Percentiles rank a stretch among this genome's conserved stretches.
Conservation (phyloP, 441 rosid species). For the Adansonia rubrostipa region DNA sequence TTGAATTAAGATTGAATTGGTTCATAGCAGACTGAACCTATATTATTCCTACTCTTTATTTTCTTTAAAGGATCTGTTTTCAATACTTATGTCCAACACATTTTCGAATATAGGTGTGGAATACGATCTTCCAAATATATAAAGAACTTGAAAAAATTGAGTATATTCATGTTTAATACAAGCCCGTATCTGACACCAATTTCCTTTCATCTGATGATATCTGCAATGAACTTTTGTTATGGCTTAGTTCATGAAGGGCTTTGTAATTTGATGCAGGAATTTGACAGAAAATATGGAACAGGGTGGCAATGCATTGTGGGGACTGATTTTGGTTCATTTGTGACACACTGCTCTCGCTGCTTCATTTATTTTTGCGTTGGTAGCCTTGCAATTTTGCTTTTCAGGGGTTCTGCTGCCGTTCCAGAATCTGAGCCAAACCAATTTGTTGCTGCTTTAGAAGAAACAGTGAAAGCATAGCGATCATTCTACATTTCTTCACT, state of each 20-base stretch:
- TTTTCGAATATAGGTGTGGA: too few relatives aligned
- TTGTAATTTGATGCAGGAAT: slow-evolving; percentile 46
- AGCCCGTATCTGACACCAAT: too few relatives aligned
- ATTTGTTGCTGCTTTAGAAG: neutral
- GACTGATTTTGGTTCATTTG: slow-evolving; percentile 69
- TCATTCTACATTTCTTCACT: neutral
- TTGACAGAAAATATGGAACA: slow-evolving; percentile 49
- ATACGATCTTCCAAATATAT: too few relatives aligned
- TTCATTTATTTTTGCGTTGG: slow-evolving; percentile 62
- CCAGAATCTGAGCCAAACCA: neutral
- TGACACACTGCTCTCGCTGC: slow-evolving; percentile 58
- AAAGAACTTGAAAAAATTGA: too few relatives aligned
- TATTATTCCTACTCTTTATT: too few relatives aligned
- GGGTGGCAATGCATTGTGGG: slow-evolving; percentile 79
- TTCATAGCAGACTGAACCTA: neutral
- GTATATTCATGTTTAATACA: too few relatives aligned
- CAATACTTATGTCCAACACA: too few relatives aligned
- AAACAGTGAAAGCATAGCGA: neutral
- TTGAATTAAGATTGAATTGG: neutral
- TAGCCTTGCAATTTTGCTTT: slow-evolving; percentile 56
- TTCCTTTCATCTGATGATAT: too few relatives aligned
- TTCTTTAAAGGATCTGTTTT: too few relatives aligned
- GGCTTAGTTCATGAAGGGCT: neutral
- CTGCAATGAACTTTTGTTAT: neutral
- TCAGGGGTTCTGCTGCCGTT: neutral